Evolutionary conservation across 768 basidiomycete species (phyloP).

Genomic region (Trametes cinnabarina): DNA sequence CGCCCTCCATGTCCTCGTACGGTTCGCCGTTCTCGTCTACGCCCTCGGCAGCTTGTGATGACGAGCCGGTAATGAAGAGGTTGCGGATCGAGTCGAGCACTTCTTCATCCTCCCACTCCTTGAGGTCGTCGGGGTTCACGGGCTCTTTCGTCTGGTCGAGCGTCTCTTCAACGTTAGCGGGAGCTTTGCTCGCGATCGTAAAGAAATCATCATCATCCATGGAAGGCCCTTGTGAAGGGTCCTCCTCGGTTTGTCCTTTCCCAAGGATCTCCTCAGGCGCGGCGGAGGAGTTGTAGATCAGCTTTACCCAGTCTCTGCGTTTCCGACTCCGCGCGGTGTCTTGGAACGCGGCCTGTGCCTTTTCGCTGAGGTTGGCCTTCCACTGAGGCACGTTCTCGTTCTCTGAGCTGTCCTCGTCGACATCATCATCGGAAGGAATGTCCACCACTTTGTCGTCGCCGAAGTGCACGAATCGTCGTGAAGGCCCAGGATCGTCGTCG

Average conservation of each 20-base stretch:
- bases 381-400: conserved; percentile 58
- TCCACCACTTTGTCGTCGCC: conserved; percentile 50
- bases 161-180: conserved; percentile 44
- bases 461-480: conserved; percentile 38
- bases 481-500: conserved; percentile 19
- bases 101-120: conserved; percentile 82
- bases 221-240: conserved; percentile 25
- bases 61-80: conserved; percentile 84
- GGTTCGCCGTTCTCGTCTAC: conserved; percentile 40
- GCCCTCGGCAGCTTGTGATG: conserved; percentile 34
- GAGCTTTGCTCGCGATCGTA: conserved; percentile 44
- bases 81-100: conserved; percentile 82
- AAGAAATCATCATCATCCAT: conserved; percentile 75
- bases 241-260: background rate
- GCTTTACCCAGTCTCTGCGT: conserved; percentile 75
- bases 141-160: conserved; percentile 70
- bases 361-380: conserved; percentile 63
- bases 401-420: conserved; percentile 37
- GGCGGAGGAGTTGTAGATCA: conserved; percentile 78
- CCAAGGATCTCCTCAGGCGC: conserved; percentile 61
- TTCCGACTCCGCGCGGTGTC: conserved; percentile 37
- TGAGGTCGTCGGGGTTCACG: conserved; percentile 48
- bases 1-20: conserved; percentile 36
- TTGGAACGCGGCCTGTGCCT: conserved; percentile 47
- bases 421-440: conserved; percentile 47